Evolutionary conservation across 371 early-diverging fungal genomes (phyloP), one percentile per base, ranked within the genome.

Genomic region (Vairimorpha necatrix): DNA sequence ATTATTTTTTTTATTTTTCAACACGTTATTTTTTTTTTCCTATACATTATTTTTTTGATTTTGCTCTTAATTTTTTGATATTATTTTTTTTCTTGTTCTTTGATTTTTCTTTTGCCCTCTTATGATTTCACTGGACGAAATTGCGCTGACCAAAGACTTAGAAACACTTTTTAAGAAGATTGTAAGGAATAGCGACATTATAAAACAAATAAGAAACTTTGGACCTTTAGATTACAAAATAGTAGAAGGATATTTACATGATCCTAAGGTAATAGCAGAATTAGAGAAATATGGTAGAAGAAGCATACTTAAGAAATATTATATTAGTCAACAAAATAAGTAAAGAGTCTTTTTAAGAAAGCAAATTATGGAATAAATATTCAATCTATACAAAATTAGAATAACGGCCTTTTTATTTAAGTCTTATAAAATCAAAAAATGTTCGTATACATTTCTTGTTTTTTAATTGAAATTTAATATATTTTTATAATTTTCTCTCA

Each of bases 161-260:
- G 38, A 63, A 9, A 22, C 9, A 14, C 24, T 63, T 33, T 63
- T 63, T 36, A 7, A n/a, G 3, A 63, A 36, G 22, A 9, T 36
- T 36, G 63, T 38, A 36, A 63, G 28, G 9, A 63, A 36, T 26
- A 36, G 38, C 22, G 38, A 36, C 38, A 33, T 63, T 36, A 36
- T 63, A n/a, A 63, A 63, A 63, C 38, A 33, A 18, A 63, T 63
- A 36, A 32, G 42, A 7, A 63, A 63, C 24, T 63, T 63, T 63
- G 38, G n/a, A 6, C n/a, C 6, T 36, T 13, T 63, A 16, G 11
- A 63, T 36, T 36, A 4, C 11, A 22, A 63, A 36, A 20, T 26
- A 14, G 14, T 63, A 20, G 63, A 63, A 36, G 3, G 22, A 22
- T 63, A 14, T 63, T 16, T 63, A 36, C 2, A n/a, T n/a, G 63